Base-by-base conservation (phyloP, 768 basidiomycete genomes). In the Pleurotus citrinopileatus region DNA sequence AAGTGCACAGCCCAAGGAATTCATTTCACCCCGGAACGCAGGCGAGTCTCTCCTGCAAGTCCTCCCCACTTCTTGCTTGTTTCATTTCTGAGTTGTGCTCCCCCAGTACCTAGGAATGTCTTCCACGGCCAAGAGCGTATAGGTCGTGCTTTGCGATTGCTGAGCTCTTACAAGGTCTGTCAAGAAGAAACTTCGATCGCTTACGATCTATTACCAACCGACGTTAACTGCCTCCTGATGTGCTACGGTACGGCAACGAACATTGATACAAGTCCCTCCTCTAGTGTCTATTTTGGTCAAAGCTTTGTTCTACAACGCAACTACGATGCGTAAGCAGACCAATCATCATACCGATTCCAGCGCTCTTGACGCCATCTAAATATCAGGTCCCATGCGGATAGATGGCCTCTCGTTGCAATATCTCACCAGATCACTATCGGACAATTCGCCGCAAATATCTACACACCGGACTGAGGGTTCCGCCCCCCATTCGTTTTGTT, bases 401-500 rank as follows among this genome's bases (percentile, higher is more conserved):
- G 32, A 23, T 51, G 48, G 48, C 48, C 48, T n/a, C 29, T 51
- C 15, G 48, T 51, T 25, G 48, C 34, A 22, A 34, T 51, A n/a
- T 36, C 34, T 10, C 48, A 51, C 27, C 48, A 51, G n/a, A 37
- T 51, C 34, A 51, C 48, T 23, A 51, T 51, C n/a, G 48, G 48
- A 28, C 22, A 51, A 36, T 51, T 51, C 34, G 12, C 17, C 34
- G 48, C 34, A 10, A 26, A 51, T 37, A 51, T 51, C 48, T 51
- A 22, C 20, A 36, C 34, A 12, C 22, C 48, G 48, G 26, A 28
- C 15, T 36, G 7, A 20, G 17, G 15, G 19, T n/a, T 17, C 22
- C 8, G 38, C 10, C 17, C 17, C 19, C 22, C 10, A n/a, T n/a
- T 51, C 34, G n/a, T 12, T 23, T 44, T 44, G 8, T 44, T 4